Evolutionary conservation across 139 green algal species (phyloP), one percentile per base, ranked within the genome.

Genomic region (Pseudopediastrum boryanum): DNA sequence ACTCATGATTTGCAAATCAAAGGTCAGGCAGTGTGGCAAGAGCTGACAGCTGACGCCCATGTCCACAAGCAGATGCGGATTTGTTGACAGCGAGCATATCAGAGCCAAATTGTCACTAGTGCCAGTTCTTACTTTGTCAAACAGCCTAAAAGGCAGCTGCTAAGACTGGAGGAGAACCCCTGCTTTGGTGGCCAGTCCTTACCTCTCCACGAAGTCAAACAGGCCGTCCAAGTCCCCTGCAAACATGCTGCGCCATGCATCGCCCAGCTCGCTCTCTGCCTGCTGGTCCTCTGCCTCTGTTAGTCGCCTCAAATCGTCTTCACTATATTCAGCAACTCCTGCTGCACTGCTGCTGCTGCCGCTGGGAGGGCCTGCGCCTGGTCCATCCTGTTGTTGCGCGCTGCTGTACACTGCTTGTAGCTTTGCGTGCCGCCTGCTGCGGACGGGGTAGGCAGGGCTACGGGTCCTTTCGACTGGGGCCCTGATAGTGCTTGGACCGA

Each of bases 151-250:
- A 27, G 4, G 35, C 33, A 54, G 36, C 39, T 27, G 12, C 62
- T 52, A 31, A 29, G 31, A 68, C 59, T 68, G 59, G 12, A 43
- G 4, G 27, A 25, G 39, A 9, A 71, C 2, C 8, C 5, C 2
- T 58, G 44, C 31, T 51, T 23, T 50, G 33, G 19, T 27, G 46
- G 46, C 36, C 27, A 38, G n/a, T 5, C 3, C 73, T 12, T 35
- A 80, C 73, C 73, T 71, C n/a, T 71, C 73, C 19, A 80, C 73
- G 23, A 72, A 72, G 25, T 58, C 59, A 13, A 72, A 80, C 43
- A 80, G 41, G 12, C 73, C 59, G 6, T 80, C 73, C 36, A 80
- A 10, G n/a, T 80, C 73, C 27, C 50, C 73, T 7, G 71, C 73
- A 71, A 80, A 80, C 16, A n/a, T 3, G 7, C 19, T 33, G 7